Conservation (phyloP, 352 stramenopile species). For the Detonula confervacea region DNA sequence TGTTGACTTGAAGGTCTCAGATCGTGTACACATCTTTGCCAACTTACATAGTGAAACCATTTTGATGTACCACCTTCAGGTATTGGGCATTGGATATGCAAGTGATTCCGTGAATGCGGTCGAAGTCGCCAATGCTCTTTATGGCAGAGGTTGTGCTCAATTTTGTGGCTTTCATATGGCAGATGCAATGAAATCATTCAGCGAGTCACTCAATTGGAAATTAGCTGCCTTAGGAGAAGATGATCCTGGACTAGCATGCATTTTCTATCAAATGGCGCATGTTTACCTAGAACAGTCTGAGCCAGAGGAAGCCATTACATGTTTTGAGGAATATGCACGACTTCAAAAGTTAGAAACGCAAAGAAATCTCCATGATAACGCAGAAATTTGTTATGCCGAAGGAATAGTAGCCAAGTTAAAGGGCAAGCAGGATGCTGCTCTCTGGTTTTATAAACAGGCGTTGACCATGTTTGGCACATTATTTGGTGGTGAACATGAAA, state of each 20-base stretch:
- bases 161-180: slow-evolving; percentile 55
- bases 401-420: slow-evolving; percentile 64
- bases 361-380: slow-evolving; percentile 59
- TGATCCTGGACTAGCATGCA: slow-evolving; percentile 59
- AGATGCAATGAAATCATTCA: slow-evolving; percentile 72
- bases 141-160: slow-evolving; percentile 64
- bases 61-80: slow-evolving; percentile 12
- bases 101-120: slow-evolving; percentile 54
- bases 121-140: slow-evolving; percentile 66
- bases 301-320: slow-evolving; percentile 52
- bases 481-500: slow-evolving; percentile 58
- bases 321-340: slow-evolving; percentile 63
- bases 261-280: slow-evolving; percentile 72
- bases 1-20: too few species aligned
- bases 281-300: slow-evolving; percentile 61
- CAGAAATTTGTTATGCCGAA: slow-evolving; percentile 63
- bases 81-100: slow-evolving; percentile 63
- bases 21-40: too few species aligned
- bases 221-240: slow-evolving; percentile 57
- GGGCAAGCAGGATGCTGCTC: slow-evolving; percentile 44
- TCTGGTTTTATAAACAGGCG: slow-evolving; percentile 58
- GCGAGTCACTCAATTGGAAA: slow-evolving; percentile 69
- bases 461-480: slow-evolving; percentile 61
- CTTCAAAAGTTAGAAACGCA: slow-evolving; percentile 58
- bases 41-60: not conserved